Conservation (phyloP, 176 grass and related monocot genomes). For the Cocos nucifera region DNA sequence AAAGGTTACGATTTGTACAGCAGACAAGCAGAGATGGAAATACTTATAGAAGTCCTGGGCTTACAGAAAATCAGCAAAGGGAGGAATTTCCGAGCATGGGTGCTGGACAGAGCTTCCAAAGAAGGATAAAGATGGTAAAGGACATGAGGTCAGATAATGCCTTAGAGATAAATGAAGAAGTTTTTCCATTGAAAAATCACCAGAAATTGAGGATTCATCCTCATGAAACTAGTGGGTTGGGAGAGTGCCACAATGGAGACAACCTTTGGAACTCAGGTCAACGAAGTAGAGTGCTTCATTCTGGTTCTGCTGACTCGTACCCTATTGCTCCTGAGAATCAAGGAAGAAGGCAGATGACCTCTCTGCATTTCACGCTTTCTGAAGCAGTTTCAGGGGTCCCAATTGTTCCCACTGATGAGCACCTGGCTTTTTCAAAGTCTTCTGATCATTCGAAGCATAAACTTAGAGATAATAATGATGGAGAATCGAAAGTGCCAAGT, state of each 20-base stretch:
- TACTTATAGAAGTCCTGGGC: background rate
- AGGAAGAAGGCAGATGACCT: background rate
- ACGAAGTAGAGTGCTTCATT: background rate
- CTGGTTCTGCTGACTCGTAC: background rate
- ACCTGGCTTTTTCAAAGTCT: background rate
- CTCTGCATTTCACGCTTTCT: background rate
- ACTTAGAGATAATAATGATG: background rate
- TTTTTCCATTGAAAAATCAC: background rate
- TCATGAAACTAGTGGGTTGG: slow-evolving; percentile 1
- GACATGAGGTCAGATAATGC: slow-evolving; percentile 1
- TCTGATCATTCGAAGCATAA: slow-evolving; percentile 3
- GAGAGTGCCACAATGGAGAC: background rate
- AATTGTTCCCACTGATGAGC: background rate
- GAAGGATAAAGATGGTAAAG: background rate
- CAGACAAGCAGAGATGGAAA: slow-evolving; percentile 8
- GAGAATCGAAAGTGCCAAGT: no score
- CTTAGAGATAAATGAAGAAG: background rate
- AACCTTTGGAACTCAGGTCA: background rate
- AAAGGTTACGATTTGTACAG: background rate
- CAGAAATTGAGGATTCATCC: slow-evolving; percentile 3
- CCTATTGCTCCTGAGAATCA: background rate
- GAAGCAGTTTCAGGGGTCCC: background rate
- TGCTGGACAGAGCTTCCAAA: background rate
- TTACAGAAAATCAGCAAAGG: background rate
- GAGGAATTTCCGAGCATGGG: background rate